These are phyloP conservation scores for Datura wrightii DNA, from an alignment of 257 asterid genomes.

Conservation along the genomic window DNA sequence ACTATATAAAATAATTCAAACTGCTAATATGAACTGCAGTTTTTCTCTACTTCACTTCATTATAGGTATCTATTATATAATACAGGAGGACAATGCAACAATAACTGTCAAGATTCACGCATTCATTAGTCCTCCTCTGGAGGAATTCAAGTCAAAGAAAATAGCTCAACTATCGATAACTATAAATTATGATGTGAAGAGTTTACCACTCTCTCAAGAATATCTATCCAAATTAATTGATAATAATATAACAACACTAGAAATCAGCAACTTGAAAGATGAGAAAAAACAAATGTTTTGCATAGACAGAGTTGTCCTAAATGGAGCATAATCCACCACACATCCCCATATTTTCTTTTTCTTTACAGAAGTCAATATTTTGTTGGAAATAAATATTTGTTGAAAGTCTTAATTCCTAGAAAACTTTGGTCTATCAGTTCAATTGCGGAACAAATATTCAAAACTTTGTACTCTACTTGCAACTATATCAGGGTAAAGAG, in stretches of 20 bases:
- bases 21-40: neutral
- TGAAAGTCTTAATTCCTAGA: no score
- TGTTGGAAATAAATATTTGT: no score
- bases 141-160: neutral
- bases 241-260: neutral
- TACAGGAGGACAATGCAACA: neutral
- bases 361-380: no score
- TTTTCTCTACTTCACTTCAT: conserved; percentile 2
- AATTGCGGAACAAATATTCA: no score
- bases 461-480: neutral
- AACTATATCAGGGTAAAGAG: no score
- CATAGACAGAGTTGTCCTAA: no score
- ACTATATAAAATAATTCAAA: neutral
- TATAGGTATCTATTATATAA: neutral
- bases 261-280: neutral
- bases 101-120: neutral
- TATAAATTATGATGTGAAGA: neutral
- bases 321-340: no score
- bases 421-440: no score
- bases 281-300: no score
- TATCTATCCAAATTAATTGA: neutral
- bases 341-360: no score
- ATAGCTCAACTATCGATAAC: neutral
- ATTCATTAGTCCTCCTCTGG: no score
- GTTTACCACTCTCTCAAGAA: neutral